These are phyloP conservation scores for Eucalyptus guilfoylei DNA, from an alignment of 345 rosid species.

Conservation along the genomic window DNA sequence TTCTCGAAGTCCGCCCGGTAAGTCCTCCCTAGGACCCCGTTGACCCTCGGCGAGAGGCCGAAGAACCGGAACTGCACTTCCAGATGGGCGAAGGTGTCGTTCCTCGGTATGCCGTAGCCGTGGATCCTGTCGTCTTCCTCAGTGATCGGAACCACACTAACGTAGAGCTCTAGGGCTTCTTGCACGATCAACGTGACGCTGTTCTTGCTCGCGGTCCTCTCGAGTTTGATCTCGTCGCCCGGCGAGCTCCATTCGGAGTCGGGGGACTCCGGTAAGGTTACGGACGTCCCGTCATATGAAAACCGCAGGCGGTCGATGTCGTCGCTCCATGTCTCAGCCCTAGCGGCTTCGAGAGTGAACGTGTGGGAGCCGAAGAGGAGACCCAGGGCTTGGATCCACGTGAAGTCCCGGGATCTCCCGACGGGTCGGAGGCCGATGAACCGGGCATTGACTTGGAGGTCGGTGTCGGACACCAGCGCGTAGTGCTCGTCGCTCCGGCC, in stretches of 20 bases:
- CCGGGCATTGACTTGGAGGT: constrained; percentile 4
- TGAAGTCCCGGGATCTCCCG: not conserved
- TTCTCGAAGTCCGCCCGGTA: not conserved
- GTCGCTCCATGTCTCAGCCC: not conserved
- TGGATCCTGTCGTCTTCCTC: not conserved
- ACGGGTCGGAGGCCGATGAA: constrained; percentile 4
- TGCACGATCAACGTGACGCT: not conserved
- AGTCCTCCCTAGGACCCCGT: not conserved
- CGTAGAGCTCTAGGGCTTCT: not conserved
- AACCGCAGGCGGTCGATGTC: not conserved
- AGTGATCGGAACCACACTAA: not conserved
- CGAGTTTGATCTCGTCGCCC: not conserved
- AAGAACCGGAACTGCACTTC: constrained; percentile 1
- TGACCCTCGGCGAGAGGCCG: not conserved
- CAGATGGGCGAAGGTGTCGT: constrained; percentile 4
- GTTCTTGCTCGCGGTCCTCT: not conserved
- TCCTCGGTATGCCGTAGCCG: not conserved
- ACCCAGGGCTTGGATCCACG: constrained; percentile 7
- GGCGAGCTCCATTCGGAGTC: not conserved
- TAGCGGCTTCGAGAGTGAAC: not conserved
- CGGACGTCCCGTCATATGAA: not conserved
- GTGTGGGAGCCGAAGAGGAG: not conserved
- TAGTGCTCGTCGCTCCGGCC: not conserved
- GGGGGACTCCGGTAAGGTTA: not conserved
- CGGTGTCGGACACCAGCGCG: not conserved